Percentiles rank a stretch among this genome's conserved stretches.
Conservation (phyloP, 2,329 filamentous ascomycete genomes). For the Exophiala sideris region DNA sequence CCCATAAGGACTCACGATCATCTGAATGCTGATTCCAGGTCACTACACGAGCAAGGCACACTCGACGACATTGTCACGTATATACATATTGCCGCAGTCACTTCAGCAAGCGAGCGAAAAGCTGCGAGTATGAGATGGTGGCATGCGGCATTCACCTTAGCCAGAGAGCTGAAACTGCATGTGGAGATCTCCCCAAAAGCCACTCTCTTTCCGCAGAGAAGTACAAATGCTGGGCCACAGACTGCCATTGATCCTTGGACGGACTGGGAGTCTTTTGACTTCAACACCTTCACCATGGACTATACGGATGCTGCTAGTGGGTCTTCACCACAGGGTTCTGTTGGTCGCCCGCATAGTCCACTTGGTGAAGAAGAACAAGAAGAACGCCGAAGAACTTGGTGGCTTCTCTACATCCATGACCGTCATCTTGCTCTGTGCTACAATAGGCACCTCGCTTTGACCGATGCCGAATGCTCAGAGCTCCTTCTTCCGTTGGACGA, state of each 20-base stretch:
- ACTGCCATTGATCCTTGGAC: neutral
- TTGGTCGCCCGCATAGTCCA: constrained; percentile 1
- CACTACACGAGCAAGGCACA: neutral
- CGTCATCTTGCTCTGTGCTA: constrained; percentile 48
- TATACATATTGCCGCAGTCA: neutral
- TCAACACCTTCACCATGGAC: neutral
- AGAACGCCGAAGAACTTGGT: constrained; percentile 47
- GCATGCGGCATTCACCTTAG: neutral
- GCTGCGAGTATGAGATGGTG: neutral
- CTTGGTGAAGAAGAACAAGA: constrained; percentile 38
- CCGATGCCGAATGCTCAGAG: constrained; percentile 44
- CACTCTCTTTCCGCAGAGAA: neutral
- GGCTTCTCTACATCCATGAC: constrained; percentile 48
- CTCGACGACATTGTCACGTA: neutral
- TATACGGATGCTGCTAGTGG: neutral
- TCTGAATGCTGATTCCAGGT: neutral
- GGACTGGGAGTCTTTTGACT: neutral
- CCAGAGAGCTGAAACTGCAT: neutral
- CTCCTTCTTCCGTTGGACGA: constrained; percentile 41
- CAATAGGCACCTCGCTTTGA: constrained; percentile 43
- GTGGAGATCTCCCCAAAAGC: neutral
- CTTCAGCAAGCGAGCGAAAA: neutral
- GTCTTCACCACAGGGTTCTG: neutral
- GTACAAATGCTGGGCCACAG: neutral
- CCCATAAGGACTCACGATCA: neutral